Percentiles rank a stretch among this genome's conserved stretches.
phyloP scores from a whole-genome alignment of 805 yeast species.

The Saccharomycopsis capsularis region DNA sequence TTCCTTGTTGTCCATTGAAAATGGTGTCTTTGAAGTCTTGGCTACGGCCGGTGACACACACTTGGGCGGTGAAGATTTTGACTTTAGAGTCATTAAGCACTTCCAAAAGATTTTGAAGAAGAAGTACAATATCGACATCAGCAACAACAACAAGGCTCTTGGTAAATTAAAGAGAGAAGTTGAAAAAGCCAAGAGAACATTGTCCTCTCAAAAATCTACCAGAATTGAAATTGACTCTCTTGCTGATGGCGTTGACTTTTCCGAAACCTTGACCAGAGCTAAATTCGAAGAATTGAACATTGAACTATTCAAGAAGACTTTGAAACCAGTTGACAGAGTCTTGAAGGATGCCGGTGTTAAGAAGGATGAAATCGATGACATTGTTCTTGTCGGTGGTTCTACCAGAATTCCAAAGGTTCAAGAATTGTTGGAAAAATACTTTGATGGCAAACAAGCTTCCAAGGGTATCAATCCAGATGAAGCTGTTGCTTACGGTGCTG shows the following conservation, averaged over 20 bases:
- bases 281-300: conserved; percentile 95
- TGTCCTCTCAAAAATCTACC: conserved; percentile 91
- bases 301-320: conserved; percentile 87
- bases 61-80: conserved; percentile 97
- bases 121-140: conserved; percentile 81
- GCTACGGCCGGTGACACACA: conserved; percentile 97
- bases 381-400: conserved; percentile 97
- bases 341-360: conserved; percentile 87
- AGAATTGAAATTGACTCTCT: conserved; percentile 95
- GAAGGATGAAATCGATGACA: conserved; percentile 84
- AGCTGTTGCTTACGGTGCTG: conserved; percentile 99
- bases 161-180: conserved; percentile 35
- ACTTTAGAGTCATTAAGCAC: conserved; percentile 80
- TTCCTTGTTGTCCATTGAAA: conserved; percentile 77
- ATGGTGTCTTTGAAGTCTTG: conserved; percentile 87
- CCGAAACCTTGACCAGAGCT: conserved; percentile 93
- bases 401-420: conserved; percentile 99
- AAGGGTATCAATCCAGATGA: conserved; percentile 99
- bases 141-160: conserved; percentile 47
- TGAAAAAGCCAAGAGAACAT: conserved; percentile 88
- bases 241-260: conserved; percentile 90
- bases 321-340: conserved; percentile 94
- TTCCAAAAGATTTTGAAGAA: conserved; percentile 84
- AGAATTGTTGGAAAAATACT: conserved; percentile 81
- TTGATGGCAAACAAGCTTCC: conserved; percentile 91